These are phyloP conservation scores for Exophiala alcalophila DNA, from an alignment of 2,329 filamentous ascomycete genomes.

Conservation along the genomic window DNA sequence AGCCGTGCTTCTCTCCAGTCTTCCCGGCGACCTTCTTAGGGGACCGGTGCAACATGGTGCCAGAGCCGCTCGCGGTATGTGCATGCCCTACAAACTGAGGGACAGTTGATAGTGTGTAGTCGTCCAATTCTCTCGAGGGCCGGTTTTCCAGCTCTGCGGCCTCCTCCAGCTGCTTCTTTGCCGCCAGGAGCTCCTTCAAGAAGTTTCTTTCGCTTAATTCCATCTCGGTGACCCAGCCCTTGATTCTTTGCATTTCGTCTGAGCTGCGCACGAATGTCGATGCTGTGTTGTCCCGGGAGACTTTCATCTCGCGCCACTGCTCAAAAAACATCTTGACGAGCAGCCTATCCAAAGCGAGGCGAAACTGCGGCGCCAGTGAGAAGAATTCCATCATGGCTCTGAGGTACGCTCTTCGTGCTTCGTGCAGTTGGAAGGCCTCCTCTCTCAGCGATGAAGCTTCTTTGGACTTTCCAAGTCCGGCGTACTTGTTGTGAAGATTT, in stretches of 20 bases:
- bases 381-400: slow-evolving; percentile 94
- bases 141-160: slow-evolving; percentile 66
- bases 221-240: slow-evolving; percentile 93
- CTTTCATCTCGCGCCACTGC: slow-evolving; percentile 81
- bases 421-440: slow-evolving; percentile 93
- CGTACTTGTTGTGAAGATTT: slow-evolving; percentile 73
- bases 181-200: slow-evolving; percentile 72
- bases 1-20: slow-evolving; percentile 78
- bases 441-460: slow-evolving; percentile 87
- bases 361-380: slow-evolving; percentile 78
- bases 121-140: slow-evolving; percentile 87
- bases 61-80: slow-evolving; percentile 53
- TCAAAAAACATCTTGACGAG: slow-evolving; percentile 81
- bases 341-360: slow-evolving; percentile 78
- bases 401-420: slow-evolving; percentile 84
- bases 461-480: slow-evolving; percentile 84
- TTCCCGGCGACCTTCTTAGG: slow-evolving; percentile 52
- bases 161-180: slow-evolving; percentile 79
- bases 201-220: slow-evolving; percentile 82
- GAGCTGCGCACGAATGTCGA: slow-evolving; percentile 64
- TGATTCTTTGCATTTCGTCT: slow-evolving; percentile 83
- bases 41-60: slow-evolving; percentile 44
- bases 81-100: slow-evolving; percentile 73
- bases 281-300: slow-evolving; percentile 63
- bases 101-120: slow-evolving; percentile 86